A percentile compares a stretch with the other conserved stretches of the same genome.
phyloP scores from a whole-genome alignment of 305 asterid genomes.

The Fraxinus xanthoxyloides region DNA sequence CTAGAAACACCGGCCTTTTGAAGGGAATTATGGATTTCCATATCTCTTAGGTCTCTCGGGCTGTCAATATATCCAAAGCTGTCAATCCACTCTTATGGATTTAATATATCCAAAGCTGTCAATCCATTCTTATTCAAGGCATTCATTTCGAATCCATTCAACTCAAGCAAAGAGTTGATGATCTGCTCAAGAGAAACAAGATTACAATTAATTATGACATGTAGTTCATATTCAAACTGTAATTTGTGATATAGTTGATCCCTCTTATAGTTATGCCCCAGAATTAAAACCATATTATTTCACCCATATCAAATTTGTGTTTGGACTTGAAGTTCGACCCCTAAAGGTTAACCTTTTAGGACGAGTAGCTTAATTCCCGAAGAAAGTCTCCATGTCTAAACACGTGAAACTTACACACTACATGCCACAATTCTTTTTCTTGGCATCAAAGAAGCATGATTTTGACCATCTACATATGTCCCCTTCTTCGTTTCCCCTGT shows the following conservation, averaged over 20 bases:
- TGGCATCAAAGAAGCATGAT: neutral
- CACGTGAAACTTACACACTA: neutral
- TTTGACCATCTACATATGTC: neutral
- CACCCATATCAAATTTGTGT: neutral
- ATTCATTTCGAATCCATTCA: conserved; percentile 35
- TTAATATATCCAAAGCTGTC: conserved; percentile 37
- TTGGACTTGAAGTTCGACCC: neutral
- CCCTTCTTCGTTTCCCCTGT: neutral
- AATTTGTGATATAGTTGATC: neutral
- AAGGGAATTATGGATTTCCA: conserved; percentile 32
- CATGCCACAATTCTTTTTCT: neutral
- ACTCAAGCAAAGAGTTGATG: conserved; percentile 29
- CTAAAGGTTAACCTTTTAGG: neutral
- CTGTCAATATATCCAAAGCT: conserved; percentile 36
- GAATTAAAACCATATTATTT: too few species aligned
- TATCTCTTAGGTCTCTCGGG: conserved; percentile 38
- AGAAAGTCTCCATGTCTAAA: neutral
- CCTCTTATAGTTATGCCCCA: neutral
- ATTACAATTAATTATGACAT: neutral
- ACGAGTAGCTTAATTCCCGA: neutral
- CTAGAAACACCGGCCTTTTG: conserved; percentile 28
- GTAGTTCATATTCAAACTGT: neutral
- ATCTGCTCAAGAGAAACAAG: conserved; percentile 24
- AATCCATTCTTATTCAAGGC: conserved; percentile 26
- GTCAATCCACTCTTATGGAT: conserved; percentile 29